phyloP scores from a whole-genome alignment of 2,329 filamentous ascomycete species.

The Kalaharituber pfeilii region DNA sequence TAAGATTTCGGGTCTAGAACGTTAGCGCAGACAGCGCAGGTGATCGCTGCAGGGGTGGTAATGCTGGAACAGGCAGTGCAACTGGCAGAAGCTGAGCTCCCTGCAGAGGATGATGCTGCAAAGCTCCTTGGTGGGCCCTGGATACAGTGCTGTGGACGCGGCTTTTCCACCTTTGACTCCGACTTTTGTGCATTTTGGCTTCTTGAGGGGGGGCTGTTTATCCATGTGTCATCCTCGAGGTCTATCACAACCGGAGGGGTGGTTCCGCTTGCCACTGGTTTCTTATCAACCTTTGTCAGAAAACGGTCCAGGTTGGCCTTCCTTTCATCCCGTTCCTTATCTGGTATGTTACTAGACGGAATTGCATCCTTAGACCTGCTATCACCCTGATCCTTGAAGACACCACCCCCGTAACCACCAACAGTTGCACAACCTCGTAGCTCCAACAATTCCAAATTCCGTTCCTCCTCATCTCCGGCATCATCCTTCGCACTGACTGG shows the following conservation, averaged over 20 bases:
- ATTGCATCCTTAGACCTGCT: too few species aligned
- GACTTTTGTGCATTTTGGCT: neutral
- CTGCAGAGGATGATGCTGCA: neutral
- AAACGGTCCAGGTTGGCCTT: neutral
- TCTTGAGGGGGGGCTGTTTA: neutral
- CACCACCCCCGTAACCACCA: conserved; percentile 1
- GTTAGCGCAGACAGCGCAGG: conserved; percentile 52
- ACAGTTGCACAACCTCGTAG: conserved; percentile 31
- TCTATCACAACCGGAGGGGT: neutral
- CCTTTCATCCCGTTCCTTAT: neutral
- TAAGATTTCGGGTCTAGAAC: conserved; percentile 25
- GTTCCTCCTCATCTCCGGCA: conserved; percentile 38
- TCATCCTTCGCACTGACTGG: conserved; percentile 52
- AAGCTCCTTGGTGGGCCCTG: neutral
- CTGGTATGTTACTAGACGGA: neutral
- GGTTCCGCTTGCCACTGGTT: neutral
- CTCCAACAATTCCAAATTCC: conserved; percentile 49
- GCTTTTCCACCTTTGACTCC: neutral
- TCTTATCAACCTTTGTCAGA: neutral
- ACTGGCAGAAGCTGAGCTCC: neutral
- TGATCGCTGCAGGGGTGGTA: conserved; percentile 39
- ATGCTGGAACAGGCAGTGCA: conserved; percentile 52
- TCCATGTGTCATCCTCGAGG: neutral
- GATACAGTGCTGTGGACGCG: neutral
- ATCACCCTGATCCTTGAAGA: neutral